phyloP scores from a whole-genome alignment of 768 basidiomycete species.

The Fibroporia radiculosa region DNA sequence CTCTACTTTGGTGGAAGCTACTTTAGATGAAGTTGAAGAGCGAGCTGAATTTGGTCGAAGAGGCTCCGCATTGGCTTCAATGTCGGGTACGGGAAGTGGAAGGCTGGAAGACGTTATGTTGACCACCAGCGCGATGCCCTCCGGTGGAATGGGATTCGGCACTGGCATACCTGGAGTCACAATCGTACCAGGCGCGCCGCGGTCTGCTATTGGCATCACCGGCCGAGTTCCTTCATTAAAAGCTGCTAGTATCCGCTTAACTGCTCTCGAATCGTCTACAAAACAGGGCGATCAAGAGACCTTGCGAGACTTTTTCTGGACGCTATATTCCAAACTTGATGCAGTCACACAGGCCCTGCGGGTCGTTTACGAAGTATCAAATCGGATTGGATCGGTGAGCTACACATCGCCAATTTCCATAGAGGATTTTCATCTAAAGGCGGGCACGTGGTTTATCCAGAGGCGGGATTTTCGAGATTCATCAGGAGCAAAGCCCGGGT shows the following conservation, averaged over 20 bases:
- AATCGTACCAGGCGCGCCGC: conserved; percentile 7
- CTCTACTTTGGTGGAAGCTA: conserved; percentile 76
- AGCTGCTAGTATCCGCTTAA: conserved; percentile 53
- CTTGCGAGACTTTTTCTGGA: conserved; percentile 92
- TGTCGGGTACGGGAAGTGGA: conserved; percentile 12
- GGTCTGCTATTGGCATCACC: conserved; percentile 5
- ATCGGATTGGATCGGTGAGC: conserved; percentile 85
- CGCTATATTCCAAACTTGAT: conserved; percentile 89
- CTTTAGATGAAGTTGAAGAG: conserved; percentile 87
- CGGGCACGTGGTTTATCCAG: conserved; percentile 34
- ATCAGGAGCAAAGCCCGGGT: conserved; percentile 66
- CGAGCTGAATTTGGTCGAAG: conserved; percentile 73
- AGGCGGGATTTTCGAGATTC: conserved; percentile 88
- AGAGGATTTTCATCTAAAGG: not conserved
- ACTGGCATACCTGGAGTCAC: conserved; percentile 17
- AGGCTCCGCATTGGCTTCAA: conserved; percentile 28
- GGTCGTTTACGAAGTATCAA: conserved; percentile 84
- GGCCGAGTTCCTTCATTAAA: conserved; percentile 28
- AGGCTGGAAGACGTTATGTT: conserved; percentile 13
- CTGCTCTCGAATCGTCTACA: conserved; percentile 65
- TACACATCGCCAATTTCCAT: not conserved
- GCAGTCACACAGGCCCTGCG: conserved; percentile 89
- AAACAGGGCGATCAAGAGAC: conserved; percentile 79
- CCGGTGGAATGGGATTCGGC: conserved; percentile 8
- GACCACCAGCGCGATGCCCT: not conserved